Evolutionary conservation across 2,329 filamentous ascomycete species (phyloP).

Genomic region (Stagonosporopsis cucurbitacearum): DNA sequence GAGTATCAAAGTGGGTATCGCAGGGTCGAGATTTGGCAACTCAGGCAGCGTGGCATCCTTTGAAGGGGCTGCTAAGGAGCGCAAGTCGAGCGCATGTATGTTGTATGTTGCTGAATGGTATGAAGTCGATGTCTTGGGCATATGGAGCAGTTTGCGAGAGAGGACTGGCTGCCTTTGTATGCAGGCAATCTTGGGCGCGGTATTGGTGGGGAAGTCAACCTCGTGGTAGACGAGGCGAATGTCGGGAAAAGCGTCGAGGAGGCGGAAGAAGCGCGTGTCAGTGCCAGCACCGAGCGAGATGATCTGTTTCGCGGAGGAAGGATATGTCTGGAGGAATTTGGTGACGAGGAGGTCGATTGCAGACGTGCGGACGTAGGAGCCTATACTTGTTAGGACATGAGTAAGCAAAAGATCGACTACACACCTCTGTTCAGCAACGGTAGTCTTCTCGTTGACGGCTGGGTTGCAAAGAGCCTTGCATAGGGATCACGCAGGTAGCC

Average conservation of each 20-base stretch:
- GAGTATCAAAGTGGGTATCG: constrained; percentile 79
- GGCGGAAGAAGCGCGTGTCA: constrained; percentile 84
- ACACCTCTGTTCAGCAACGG: constrained; percentile 94
- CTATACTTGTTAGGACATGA: constrained; percentile 54
- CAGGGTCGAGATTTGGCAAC: constrained; percentile 58
- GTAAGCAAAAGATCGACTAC: constrained; percentile 16
- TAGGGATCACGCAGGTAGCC: constrained; percentile 87
- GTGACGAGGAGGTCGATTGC: constrained; percentile 80
- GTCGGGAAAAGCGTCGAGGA: constrained; percentile 61
- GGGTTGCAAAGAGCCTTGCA: constrained; percentile 71
- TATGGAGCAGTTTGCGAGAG: constrained; percentile 33
- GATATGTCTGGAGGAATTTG: constrained; percentile 66
- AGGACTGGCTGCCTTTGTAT: constrained; percentile 46
- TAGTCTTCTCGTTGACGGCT: constrained; percentile 67
- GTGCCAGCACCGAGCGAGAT: constrained; percentile 93
- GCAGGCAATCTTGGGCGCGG: constrained; percentile 66
- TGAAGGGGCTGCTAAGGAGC: constrained; percentile 57
- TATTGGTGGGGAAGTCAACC: constrained; percentile 82
- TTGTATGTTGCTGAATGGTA: constrained; percentile 60
- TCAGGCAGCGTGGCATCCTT: constrained; percentile 27
- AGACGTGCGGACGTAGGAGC: constrained; percentile 89
- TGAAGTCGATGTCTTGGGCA: constrained; percentile 40
- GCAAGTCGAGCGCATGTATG: constrained; percentile 70
- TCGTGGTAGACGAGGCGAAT: constrained; percentile 79
- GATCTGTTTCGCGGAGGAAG: constrained; percentile 69